Evolutionary conservation across 805 yeast genomes (phyloP), one percentile per base, ranked within the genome.

Genomic region (Zygosaccharomyces gambellarensis): DNA sequence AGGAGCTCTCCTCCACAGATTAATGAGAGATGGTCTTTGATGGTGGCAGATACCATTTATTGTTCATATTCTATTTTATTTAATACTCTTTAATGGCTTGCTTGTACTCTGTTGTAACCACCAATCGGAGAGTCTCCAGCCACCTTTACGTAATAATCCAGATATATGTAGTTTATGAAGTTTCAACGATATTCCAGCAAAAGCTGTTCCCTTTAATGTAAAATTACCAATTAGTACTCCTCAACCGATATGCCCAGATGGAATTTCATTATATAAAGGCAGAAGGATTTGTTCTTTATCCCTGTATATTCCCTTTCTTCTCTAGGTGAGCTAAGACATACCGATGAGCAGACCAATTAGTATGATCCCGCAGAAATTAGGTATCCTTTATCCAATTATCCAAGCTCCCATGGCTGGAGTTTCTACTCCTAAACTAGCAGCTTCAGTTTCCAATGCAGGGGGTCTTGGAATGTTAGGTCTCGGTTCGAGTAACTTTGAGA

Each of bases 391-490:
- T 47, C 82, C 80, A 3, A 64, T 80, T 3, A 63, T 80, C 31
- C 83, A 78, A 57, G 72, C 84, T 0, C 84, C 85, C 19, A 80
- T 80, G 84, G 83, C 84, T 1, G 83, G 83, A 0, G 71, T 78
- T 2, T 67, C 77, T 11, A 76, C 79, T 0, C 64, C 71, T 1
- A 60, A 63, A 28, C 55, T 79, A 49, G 81, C 81, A 0, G 69
- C 75, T 1, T 68, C 67, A 1, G 72, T 76, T 1, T 60, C 72
- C 3, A 61, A 63, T 8, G 54, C 56, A 6, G 84, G 84, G 0
- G 81, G 75, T 1, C 45, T 80, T n/a, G 85, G 82, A 0, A 74
- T 82, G 0, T 50, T 80, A 3, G 45, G 45, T 3, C 29, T 42
- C 9, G 64, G 71, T 3, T 39, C 66, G 5, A 52, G 61, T 1